phyloP scores from a whole-genome alignment of 768 basidiomycete species.

The Punctularia strigosozonata region DNA sequence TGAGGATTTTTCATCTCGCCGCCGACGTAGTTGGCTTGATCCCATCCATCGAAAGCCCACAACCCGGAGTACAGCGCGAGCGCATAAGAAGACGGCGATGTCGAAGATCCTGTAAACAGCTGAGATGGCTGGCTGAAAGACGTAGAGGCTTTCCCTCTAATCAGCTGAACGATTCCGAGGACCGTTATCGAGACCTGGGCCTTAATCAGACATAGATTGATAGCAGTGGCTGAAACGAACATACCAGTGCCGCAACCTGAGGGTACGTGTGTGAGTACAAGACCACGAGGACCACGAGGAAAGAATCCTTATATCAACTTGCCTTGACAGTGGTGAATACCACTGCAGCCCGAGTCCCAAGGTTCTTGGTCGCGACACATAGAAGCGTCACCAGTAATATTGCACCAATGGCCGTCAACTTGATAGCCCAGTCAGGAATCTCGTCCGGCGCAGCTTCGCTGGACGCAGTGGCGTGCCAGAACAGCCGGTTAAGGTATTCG shows the following conservation, averaged over 20 bases:
- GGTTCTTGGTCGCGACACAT: slow-evolving; percentile 64
- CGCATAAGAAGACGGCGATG: slow-evolving; percentile 76
- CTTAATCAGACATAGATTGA: slow-evolving; percentile 5
- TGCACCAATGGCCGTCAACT: slow-evolving; percentile 69
- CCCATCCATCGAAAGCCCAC: slow-evolving; percentile 97
- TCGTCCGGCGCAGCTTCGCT: slow-evolving; percentile 62
- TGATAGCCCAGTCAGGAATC: slow-evolving; percentile 87
- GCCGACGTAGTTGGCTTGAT: slow-evolving; percentile 83
- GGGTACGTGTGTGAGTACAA: slow-evolving; percentile 1
- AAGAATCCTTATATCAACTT: slow-evolving; percentile 8
- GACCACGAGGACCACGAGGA: slow-evolving; percentile 3
- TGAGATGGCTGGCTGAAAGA: slow-evolving; percentile 56
- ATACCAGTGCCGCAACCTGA: slow-evolving; percentile 56
- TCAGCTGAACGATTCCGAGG: slow-evolving; percentile 69
- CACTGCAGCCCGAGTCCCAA: slow-evolving; percentile 74
- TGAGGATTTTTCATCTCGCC: slow-evolving; percentile 78
- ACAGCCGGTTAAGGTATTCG: slow-evolving; percentile 85
- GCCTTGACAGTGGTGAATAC: slow-evolving; percentile 88
- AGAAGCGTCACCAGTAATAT: slow-evolving; percentile 63
- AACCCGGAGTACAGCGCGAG: slow-evolving; percentile 92
- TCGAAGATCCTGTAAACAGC: slow-evolving; percentile 64
- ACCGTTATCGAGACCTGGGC: slow-evolving; percentile 58
- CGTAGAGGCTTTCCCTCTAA: slow-evolving; percentile 54
- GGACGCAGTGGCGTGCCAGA: slow-evolving; percentile 68
- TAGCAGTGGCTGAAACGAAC: slow-evolving; percentile 13